phyloP scores from a whole-genome alignment of 176 grass and related monocot species.

The Cenchrus americanus region DNA sequence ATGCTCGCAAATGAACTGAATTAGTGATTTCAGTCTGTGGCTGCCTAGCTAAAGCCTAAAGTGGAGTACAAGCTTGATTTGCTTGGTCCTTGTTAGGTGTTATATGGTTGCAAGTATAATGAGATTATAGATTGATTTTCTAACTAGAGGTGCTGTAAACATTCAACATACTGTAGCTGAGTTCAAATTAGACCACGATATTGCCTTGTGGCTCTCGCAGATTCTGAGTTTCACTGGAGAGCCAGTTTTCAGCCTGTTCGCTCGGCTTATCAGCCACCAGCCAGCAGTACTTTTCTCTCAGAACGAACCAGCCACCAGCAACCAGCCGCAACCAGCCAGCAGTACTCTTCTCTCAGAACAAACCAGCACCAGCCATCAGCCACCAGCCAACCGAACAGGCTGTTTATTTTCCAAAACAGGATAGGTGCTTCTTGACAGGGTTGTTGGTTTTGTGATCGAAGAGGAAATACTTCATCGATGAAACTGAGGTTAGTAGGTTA shows the following conservation, averaged over 20 bases:
- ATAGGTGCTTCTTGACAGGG: neutral
- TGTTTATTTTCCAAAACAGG: neutral
- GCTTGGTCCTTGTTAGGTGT: neutral
- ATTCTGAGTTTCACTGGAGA: neutral
- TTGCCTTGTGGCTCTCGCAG: neutral
- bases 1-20: neutral
- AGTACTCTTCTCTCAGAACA: too few relatives aligned
- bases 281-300: too few relatives aligned
- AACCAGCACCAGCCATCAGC: too few relatives aligned
- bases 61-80: neutral
- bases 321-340: too few relatives aligned
- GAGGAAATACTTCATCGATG: neutral
- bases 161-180: neutral
- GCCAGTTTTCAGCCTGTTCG: too few relatives aligned
- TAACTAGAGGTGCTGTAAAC: conserved; percentile 4
- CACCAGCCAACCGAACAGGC: too few relatives aligned
- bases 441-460: neutral
- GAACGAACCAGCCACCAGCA: too few relatives aligned
- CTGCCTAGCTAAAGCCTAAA: neutral
- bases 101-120: neutral
- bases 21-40: neutral
- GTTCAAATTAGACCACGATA: neutral
- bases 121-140: neutral
- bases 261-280: too few relatives aligned
- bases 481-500: neutral